Base-by-base conservation (phyloP, 805 yeast species). In the Torulaspora delbrueckii region DNA sequence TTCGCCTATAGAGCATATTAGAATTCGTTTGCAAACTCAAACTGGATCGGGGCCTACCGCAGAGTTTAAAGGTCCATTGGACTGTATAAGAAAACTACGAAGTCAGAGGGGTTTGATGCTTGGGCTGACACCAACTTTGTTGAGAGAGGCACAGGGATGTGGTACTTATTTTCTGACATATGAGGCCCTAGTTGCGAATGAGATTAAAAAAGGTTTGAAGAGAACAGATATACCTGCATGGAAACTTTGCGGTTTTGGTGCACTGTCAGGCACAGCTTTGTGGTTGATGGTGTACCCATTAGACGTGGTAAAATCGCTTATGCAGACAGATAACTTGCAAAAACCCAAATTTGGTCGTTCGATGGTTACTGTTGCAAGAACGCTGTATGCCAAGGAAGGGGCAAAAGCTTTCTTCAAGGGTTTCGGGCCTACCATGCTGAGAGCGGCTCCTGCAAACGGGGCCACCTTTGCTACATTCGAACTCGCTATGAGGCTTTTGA, bases 381-480 rank as follows among this genome's bases (percentile, higher is more conserved):
- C 74, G 46, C 74, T 87, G 18, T 74, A 63, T 59, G 66, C 63
- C 40, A 71, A 74, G n/a, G 72, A 74, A 42, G 97, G 98, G 23
- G 47, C 80, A 22, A 73, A 73, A 51, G 96, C 96, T 0, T 85
- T 93, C 60, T 86, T 86, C 69, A 83, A 83, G 68, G 99, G 99
- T 1, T 90, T 95, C 62, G 67, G 80, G 14, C 97, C 99, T 31
- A 90, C 98, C 0, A 79, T 93, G 52, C 71, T 93, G 53, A 84
- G 99, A 69, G 98, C 99, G 40, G 96, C 96, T 3, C 99, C 99
- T 0, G 99, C 95, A 3, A 95, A 93, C 63, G 99, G 96, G 34
- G 96, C 95, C 25, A 95, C 99, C 0, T 93, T 93, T 69, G 84
- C 88, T 36, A 89, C 95, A 2, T 93, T 93, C 64, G 99, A 93